Percentiles rank a stretch among this genome's conserved stretches.
Evolutionary conservation across 2,329 filamentous ascomycete species (phyloP).

Genomic region (Alternaria rosae): DNA sequence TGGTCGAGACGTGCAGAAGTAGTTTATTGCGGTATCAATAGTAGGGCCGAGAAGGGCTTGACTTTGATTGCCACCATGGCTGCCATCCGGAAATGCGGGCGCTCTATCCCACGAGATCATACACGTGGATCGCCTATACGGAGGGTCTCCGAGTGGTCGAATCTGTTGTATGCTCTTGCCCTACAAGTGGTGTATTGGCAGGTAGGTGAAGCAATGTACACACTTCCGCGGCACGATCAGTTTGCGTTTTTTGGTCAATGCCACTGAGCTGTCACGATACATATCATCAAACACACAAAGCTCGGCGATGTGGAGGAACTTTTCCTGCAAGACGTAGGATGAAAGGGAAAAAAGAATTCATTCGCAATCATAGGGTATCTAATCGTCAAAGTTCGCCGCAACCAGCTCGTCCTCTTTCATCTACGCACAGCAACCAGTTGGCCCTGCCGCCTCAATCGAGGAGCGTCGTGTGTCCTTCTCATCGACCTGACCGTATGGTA

Average conservation of each 20-base stretch:
- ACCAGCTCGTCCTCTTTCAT: neutral
- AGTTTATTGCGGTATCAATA: neutral
- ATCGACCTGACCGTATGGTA: conserved; percentile 31
- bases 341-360: neutral
- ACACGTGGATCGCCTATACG: neutral
- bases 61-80: neutral
- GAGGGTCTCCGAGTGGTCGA: neutral
- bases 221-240: neutral
- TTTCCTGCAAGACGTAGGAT: too few species aligned
- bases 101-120: neutral
- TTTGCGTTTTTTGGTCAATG: neutral
- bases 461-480: conserved; percentile 34
- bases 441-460: conserved; percentile 34
- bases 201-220: neutral
- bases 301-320: too few species aligned
- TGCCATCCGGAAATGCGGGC: neutral
- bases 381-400: neutral
- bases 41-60: neutral
- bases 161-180: neutral
- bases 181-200: neutral
- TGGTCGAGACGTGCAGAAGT: neutral
- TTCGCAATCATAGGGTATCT: conserved; percentile 15
- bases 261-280: neutral
- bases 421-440: conserved; percentile 41
- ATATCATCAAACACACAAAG: too few species aligned